Evolutionary conservation across 2,329 filamentous ascomycete species (phyloP).

Genomic region (Aplosporella prunicola): DNA sequence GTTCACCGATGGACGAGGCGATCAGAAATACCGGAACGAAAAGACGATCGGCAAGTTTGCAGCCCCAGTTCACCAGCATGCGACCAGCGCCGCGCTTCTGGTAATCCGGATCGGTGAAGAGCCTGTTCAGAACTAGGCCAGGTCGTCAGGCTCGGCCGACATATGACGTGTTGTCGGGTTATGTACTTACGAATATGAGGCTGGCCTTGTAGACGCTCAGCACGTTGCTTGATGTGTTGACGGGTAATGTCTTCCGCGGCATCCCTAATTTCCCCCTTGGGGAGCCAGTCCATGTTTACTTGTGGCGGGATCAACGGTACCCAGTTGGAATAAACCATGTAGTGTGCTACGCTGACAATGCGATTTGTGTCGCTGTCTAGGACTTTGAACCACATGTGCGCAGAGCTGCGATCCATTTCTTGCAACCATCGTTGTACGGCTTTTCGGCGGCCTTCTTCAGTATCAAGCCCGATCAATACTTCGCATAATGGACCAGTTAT

Average conservation of each 20-base stretch:
- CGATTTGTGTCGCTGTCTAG: slow-evolving; percentile 17
- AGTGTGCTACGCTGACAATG: slow-evolving; percentile 23
- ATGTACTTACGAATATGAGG: slow-evolving; percentile 5
- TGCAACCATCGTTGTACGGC: slow-evolving; percentile 12
- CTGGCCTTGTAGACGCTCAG: slow-evolving; percentile 6
- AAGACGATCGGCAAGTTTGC: slow-evolving; percentile 23
- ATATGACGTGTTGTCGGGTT: neutral
- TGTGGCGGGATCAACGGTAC: slow-evolving; percentile 5
- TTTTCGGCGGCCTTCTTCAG: slow-evolving; percentile 3
- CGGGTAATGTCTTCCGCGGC: neutral
- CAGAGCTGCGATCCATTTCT: slow-evolving; percentile 14
- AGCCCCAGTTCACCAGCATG: slow-evolving; percentile 31
- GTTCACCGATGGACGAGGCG: slow-evolving; percentile 17
- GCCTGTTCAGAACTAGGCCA: slow-evolving; percentile 23
- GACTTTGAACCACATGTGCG: slow-evolving; percentile 23
- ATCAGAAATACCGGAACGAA: slow-evolving; percentile 22
- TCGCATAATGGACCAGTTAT: slow-evolving; percentile 8
- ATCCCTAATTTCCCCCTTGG: slow-evolving; percentile 1
- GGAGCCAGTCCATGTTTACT: slow-evolving; percentile 1
- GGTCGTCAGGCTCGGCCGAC: neutral
- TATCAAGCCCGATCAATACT: slow-evolving; percentile 9
- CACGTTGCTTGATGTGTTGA: neutral
- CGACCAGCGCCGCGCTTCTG: slow-evolving; percentile 29
- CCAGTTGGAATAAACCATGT: slow-evolving; percentile 18
- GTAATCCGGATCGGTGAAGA: slow-evolving; percentile 27